A percentile compares a stretch with the other conserved stretches of the same genome.
These are phyloP conservation scores for Phytophthora fragariaefolia DNA, from an alignment of 352 stramenopile genomes.

Conservation along the genomic window DNA sequence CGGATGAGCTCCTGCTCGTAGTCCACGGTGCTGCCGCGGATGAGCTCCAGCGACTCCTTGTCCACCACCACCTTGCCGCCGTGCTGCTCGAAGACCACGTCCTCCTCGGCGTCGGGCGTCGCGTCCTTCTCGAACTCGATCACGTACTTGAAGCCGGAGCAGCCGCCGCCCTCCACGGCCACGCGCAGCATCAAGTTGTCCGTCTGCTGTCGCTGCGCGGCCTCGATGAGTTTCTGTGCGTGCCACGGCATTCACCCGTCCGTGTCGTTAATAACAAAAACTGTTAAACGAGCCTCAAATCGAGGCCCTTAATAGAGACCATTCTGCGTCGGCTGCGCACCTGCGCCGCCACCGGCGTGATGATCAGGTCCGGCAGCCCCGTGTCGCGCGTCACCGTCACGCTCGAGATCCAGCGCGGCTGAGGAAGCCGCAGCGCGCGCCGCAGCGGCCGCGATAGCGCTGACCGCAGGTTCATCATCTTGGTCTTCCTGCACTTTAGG, in stretches of 20 bases:
- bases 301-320: too few relatives aligned
- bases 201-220: constrained; percentile 59
- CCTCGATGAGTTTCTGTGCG: constrained; percentile 68
- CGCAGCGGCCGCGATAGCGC: constrained; percentile 29
- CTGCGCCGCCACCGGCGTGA: constrained; percentile 69
- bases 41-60: constrained; percentile 93
- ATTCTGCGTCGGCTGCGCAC: constrained; percentile 17
- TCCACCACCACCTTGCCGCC: constrained; percentile 91
- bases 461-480: constrained; percentile 36
- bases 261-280: constrained; percentile 2
- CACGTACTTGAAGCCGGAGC: constrained; percentile 94
- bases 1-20: constrained; percentile 98
- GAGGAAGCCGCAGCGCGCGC: constrained; percentile 17
- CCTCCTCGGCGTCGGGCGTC: constrained; percentile 55
- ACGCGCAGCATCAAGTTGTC: constrained; percentile 84
- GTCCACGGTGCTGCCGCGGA: constrained; percentile 95
- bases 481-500: not conserved
- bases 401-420: constrained; percentile 39
- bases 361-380: constrained; percentile 66
- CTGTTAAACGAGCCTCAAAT: too few relatives aligned
- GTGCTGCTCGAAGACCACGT: constrained; percentile 88
- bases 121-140: constrained; percentile 87
- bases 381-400: constrained; percentile 53
- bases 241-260: constrained; percentile 8
- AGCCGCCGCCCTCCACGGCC: constrained; percentile 92